phyloP scores from a whole-genome alignment of 1,284 basidiomycete species.

The Ganoderma sinense region DNA sequence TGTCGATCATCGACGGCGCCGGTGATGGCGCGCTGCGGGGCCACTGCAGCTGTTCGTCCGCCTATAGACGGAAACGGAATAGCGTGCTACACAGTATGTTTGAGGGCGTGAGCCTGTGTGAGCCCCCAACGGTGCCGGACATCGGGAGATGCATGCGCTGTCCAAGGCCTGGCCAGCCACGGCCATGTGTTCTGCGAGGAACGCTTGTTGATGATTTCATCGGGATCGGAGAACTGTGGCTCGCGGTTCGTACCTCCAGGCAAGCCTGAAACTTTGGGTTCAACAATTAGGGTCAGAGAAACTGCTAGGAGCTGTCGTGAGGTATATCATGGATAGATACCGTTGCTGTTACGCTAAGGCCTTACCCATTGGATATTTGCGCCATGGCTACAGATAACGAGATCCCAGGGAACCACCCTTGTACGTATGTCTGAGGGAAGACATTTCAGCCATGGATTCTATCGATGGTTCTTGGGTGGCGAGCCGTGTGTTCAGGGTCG shows the following conservation, averaged over 20 bases:
- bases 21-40: neutral
- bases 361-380: too few species aligned
- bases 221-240: neutral
- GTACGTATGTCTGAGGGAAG: too few species aligned
- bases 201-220: neutral
- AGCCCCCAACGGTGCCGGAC: too few species aligned
- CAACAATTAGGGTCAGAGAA: too few species aligned
- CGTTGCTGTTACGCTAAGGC: too few species aligned
- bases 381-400: too few species aligned
- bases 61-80: neutral
- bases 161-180: neutral
- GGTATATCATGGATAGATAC: too few species aligned
- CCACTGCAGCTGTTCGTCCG: neutral
- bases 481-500: neutral
- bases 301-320: too few species aligned
- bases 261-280: too few species aligned
- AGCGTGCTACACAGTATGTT: neutral
- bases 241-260: too few species aligned
- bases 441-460: neutral
- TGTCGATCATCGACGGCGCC: neutral
- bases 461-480: neutral
- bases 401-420: too few species aligned
- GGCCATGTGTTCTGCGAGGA: neutral
- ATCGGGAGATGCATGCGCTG: neutral
- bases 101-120: neutral